These are phyloP conservation scores for Verticillium dahliae DNA, from an alignment of 2,329 filamentous ascomycete species.

Conservation along the genomic window DNA sequence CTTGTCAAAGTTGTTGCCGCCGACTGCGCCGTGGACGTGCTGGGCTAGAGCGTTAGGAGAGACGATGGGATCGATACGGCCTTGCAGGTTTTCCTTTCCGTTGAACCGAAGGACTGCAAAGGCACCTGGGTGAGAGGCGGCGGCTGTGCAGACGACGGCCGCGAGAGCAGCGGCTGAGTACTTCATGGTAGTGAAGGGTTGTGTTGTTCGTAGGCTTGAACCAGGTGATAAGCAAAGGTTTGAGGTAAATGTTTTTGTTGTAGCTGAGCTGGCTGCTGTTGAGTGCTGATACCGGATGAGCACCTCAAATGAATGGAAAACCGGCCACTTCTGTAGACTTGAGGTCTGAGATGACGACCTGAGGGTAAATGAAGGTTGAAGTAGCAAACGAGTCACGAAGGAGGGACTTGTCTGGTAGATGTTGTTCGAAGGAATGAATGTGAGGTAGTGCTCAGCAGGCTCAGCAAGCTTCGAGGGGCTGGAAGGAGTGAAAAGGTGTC, in stretches of 20 bases:
- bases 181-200: constrained; percentile 24
- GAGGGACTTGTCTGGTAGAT: constrained; percentile 1
- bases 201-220: neutral
- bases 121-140: constrained; percentile 35
- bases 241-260: constrained; percentile 3
- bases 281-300: constrained; percentile 27
- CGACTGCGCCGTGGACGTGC: constrained; percentile 67
- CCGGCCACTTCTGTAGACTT: constrained; percentile 13
- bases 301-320: constrained; percentile 20
- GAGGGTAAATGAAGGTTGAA: neutral
- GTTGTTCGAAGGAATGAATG: constrained; percentile 20
- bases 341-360: constrained; percentile 9
- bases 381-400: neutral
- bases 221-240: neutral
- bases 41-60: constrained; percentile 48
- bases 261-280: constrained; percentile 2
- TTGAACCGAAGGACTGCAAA: constrained; percentile 68
- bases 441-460: constrained; percentile 24
- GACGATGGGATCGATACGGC: constrained; percentile 63
- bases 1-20: constrained; percentile 61
- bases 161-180: constrained; percentile 23
- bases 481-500: constrained; percentile 6
- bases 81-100: constrained; percentile 55
- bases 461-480: constrained; percentile 21
- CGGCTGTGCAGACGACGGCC: constrained; percentile 29